These are phyloP conservation scores for Dalbergia cultrata DNA, from an alignment of 306 rosid species.

Conservation along the genomic window DNA sequence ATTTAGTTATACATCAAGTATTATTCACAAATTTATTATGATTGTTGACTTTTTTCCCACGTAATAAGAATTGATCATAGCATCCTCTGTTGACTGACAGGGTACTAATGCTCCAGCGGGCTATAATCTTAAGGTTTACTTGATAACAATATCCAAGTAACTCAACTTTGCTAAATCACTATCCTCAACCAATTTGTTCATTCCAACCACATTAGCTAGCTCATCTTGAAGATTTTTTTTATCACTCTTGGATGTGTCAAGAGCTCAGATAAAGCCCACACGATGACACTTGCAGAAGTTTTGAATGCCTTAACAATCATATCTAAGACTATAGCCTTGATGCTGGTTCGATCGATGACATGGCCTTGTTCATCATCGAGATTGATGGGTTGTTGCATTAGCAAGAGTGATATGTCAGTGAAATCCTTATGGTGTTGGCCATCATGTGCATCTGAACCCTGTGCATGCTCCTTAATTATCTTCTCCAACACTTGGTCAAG, in stretches of 20 bases:
- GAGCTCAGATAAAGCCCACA: constrained; percentile 60
- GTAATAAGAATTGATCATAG: constrained; percentile 39
- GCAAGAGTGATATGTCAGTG: constrained; percentile 44
- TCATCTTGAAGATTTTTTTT: constrained; percentile 53
- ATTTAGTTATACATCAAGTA: no score
- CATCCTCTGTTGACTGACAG: constrained; percentile 48
- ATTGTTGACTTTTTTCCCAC: constrained; percentile 40
- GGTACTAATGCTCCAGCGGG: constrained; percentile 47
- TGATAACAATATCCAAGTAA: constrained; percentile 58
- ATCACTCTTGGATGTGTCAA: constrained; percentile 55
- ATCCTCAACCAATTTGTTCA: constrained; percentile 51
- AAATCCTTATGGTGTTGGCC: constrained; percentile 18
- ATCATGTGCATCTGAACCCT: constrained; percentile 3
- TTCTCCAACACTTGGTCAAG: constrained; percentile 46
- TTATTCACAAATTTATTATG: constrained; percentile 46
- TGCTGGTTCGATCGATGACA: constrained; percentile 39
- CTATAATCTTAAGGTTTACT: constrained; percentile 55
- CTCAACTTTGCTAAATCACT: constrained; percentile 45
- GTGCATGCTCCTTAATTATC: constrained; percentile 50
- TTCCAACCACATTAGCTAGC: constrained; percentile 49
- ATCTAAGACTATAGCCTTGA: constrained; percentile 56
- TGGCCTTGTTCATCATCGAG: constrained; percentile 40
- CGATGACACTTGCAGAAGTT: constrained; percentile 27
- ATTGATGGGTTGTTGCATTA: constrained; percentile 43
- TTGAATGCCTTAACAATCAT: constrained; percentile 52